Conservation (phyloP, 495 filamentous ascomycete species). For the Coniosporium apollinis region DNA sequence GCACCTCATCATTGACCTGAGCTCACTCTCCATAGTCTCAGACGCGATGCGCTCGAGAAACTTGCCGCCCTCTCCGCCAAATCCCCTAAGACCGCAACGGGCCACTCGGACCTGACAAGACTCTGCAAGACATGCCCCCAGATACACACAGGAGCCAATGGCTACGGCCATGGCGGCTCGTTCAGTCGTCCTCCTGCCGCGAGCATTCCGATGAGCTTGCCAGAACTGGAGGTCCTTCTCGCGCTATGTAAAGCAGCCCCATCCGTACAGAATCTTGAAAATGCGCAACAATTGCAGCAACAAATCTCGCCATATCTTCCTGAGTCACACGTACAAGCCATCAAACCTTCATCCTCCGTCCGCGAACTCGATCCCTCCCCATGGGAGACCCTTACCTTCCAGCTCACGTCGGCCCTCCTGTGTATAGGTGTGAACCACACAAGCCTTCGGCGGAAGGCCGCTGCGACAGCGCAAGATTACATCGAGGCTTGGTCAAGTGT, state of each 20-base stretch:
- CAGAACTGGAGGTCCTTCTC: slow-evolving; percentile 78
- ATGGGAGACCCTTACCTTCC: slow-evolving; percentile 69
- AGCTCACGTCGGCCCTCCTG: slow-evolving; percentile 63
- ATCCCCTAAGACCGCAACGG: slow-evolving; percentile 3
- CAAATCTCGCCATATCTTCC: slow-evolving; percentile 70
- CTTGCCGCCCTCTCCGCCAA: slow-evolving; percentile 23
- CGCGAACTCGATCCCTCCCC: slow-evolving; percentile 72
- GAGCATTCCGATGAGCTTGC: slow-evolving; percentile 31
- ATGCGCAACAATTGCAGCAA: slow-evolving; percentile 51
- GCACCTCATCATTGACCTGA: background rate
- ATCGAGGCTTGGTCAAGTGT: slow-evolving; percentile 25
- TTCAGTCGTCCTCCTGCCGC: slow-evolving; percentile 1
- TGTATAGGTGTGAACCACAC: slow-evolving; percentile 54
- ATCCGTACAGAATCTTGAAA: slow-evolving; percentile 43
- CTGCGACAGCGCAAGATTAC: slow-evolving; percentile 46
- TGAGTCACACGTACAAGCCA: slow-evolving; percentile 60
- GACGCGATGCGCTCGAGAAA: slow-evolving; percentile 24
- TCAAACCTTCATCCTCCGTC: slow-evolving; percentile 67
- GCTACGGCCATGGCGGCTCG: background rate
- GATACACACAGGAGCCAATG: slow-evolving; percentile 8
- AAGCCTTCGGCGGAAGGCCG: slow-evolving; percentile 42
- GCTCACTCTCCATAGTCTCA: slow-evolving; percentile 6
- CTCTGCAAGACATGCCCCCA: slow-evolving; percentile 17
- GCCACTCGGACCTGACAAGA: slow-evolving; percentile 14
- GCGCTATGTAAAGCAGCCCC: slow-evolving; percentile 79